phyloP scores from a whole-genome alignment of 108 stramenopile genomes.

The Skeletonema grethae region DNA sequence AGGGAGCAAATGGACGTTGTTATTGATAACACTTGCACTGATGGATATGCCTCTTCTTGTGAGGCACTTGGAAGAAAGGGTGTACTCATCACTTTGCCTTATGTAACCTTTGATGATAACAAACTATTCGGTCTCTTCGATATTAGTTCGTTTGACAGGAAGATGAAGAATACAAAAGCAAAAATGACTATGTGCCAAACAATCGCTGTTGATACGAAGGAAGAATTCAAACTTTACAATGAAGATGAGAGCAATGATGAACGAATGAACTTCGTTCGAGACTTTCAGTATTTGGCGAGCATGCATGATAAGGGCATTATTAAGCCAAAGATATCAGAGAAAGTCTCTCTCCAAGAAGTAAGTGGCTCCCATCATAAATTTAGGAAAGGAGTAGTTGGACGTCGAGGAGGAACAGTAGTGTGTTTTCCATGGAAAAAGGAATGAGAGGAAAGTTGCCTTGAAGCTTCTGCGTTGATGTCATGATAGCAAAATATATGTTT shows the following conservation, averaged over 20 bases:
- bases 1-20: slow-evolving; percentile 64
- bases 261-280: slow-evolving; percentile 39
- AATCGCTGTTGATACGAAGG: slow-evolving; percentile 43
- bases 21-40: slow-evolving; percentile 62
- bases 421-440: slow-evolving; percentile 68
- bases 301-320: slow-evolving; percentile 54
- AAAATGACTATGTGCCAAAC: slow-evolving; percentile 53
- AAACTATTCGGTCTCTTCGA: slow-evolving; percentile 50
- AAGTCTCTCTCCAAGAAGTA: slow-evolving; percentile 60
- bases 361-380: slow-evolving; percentile 52
- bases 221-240: slow-evolving; percentile 41
- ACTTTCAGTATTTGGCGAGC: slow-evolving; percentile 57
- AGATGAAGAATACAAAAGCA: slow-evolving; percentile 49
- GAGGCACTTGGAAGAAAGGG: slow-evolving; percentile 48
- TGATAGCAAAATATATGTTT: too few relatives aligned
- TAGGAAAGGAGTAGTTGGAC: slow-evolving; percentile 38
- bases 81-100: slow-evolving; percentile 48
- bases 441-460: not conserved
- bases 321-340: slow-evolving; percentile 61
- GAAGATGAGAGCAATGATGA: not conserved
- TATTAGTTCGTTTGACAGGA: slow-evolving; percentile 32
- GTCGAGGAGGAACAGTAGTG: slow-evolving; percentile 54
- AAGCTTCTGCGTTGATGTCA: too few relatives aligned
- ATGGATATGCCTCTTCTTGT: slow-evolving; percentile 45
- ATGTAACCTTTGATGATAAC: slow-evolving; percentile 25